Percentiles rank a stretch among this genome's conserved stretches.
phyloP scores from a whole-genome alignment of 2,329 filamentous ascomycete species.

The Colletotrichum cordylinicola region DNA sequence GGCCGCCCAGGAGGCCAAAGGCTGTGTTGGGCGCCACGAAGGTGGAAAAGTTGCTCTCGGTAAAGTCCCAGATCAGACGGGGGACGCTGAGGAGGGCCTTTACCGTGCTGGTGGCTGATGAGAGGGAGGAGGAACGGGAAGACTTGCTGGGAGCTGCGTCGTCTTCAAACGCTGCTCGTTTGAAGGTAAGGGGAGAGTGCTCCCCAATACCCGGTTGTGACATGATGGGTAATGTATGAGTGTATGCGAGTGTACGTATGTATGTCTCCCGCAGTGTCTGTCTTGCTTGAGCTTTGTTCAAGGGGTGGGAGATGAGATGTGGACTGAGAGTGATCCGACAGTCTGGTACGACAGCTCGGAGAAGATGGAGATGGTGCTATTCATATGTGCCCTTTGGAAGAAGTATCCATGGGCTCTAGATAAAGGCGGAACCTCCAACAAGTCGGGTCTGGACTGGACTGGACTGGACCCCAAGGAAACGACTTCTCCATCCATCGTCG shows the following conservation, averaged over 20 bases:
- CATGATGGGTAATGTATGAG: background rate
- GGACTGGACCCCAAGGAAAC: background rate
- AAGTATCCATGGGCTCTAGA: background rate
- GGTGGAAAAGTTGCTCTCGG: conserved; percentile 20
- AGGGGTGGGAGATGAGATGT: background rate
- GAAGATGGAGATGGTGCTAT: background rate
- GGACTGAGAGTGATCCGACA: background rate
- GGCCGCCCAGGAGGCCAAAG: conserved; percentile 10
- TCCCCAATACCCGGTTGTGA: background rate
- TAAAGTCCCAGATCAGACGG: conserved; percentile 18
- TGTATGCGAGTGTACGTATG: background rate
- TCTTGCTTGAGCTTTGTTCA: background rate
- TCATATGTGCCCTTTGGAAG: background rate
- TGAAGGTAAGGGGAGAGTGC: conserved; percentile 2
- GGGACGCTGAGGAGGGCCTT: background rate
- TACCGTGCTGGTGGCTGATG: background rate
- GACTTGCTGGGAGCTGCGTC: background rate
- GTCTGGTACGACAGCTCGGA: background rate
- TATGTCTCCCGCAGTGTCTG: background rate
- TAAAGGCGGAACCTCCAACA: background rate
- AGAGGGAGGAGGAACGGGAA: background rate
- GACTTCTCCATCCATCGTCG: background rate
- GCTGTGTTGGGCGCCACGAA: conserved; percentile 19
- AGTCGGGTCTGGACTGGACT: background rate
- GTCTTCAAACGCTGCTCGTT: conserved; percentile 6